Evolutionary conservation across 2,329 filamentous ascomycete genomes (phyloP).

Genomic region (Furcasterigmium furcatum): DNA sequence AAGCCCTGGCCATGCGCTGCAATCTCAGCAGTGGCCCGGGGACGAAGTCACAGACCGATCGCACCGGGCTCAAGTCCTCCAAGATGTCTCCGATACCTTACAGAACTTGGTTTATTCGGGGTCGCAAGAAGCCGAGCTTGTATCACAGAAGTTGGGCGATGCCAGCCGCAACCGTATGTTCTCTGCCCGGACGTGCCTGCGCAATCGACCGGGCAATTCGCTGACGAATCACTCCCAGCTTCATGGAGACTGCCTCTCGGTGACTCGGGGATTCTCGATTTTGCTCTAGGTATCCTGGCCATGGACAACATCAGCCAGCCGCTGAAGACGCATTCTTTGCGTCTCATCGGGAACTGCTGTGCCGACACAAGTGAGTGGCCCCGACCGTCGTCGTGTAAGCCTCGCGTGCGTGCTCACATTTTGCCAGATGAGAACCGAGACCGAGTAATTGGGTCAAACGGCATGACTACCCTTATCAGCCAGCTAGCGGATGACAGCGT

Average conservation of each 20-base stretch:
- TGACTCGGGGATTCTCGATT: conserved; percentile 53
- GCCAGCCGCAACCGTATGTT: conserved; percentile 52
- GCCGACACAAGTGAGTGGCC: conserved; percentile 50
- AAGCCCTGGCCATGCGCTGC: background rate
- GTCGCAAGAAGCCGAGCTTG: conserved; percentile 36
- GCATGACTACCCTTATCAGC: conserved; percentile 42
- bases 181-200: background rate
- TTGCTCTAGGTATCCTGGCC: conserved; percentile 47
- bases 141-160: conserved; percentile 51
- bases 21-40: background rate
- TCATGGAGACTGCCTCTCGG: conserved; percentile 56
- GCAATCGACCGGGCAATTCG: background rate
- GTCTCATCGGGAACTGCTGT: conserved; percentile 59
- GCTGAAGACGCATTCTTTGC: conserved; percentile 52
- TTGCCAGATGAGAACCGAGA: conserved; percentile 54
- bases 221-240: conserved; percentile 30
- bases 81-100: conserved; percentile 32
- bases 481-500: conserved; percentile 45
- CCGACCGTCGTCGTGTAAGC: background rate
- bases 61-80: conserved; percentile 25
- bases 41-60: background rate
- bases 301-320: conserved; percentile 31
- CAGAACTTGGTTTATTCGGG: conserved; percentile 36
- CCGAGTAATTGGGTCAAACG: conserved; percentile 46
- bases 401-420: background rate